Percentiles rank a stretch among this genome's conserved stretches.
phyloP scores from a whole-genome alignment of 345 rosid species.

The Eucalyptus tenuipes region DNA sequence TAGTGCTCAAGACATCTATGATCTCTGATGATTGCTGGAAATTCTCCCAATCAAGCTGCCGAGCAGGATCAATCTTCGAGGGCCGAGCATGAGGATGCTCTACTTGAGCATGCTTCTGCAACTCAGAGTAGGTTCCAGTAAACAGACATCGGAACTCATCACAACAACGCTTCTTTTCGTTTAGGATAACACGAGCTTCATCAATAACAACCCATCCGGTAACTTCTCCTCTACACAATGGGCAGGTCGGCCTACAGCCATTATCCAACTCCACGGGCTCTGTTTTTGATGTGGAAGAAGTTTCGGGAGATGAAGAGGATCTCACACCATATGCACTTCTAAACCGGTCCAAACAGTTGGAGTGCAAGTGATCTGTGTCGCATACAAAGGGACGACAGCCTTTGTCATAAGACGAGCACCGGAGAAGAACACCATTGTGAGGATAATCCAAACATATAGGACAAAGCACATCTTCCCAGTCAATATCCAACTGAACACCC shows the following conservation, averaged over 20 bases:
- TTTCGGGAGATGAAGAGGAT: conserved; percentile 33
- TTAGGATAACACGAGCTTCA: conserved; percentile 61
- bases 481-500: conserved; percentile 39
- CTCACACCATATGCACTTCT: conserved; percentile 58
- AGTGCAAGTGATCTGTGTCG: conserved; percentile 77
- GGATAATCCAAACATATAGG: conserved; percentile 94
- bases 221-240: conserved; percentile 92
- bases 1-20: conserved; percentile 88
- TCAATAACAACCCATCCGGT: conserved; percentile 74
- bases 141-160: conserved; percentile 63
- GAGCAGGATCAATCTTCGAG: conserved; percentile 78
- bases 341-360: conserved; percentile 87
- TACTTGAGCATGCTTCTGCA: conserved; percentile 52
- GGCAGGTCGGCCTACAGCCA: conserved; percentile 53
- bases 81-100: conserved; percentile 91
- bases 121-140: conserved; percentile 54
- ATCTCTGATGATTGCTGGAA: conserved; percentile 97
- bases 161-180: conserved; percentile 66
- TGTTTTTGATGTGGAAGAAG: conserved; percentile 5
- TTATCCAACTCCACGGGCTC: conserved; percentile 24
- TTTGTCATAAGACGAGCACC: conserved; percentile 63
- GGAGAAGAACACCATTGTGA: conserved; percentile 83
- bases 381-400: conserved; percentile 90
- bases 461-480: conserved; percentile 72
- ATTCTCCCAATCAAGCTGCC: conserved; percentile 93